phyloP scores from a whole-genome alignment of 371 early-diverging fungal genomes.

The Apophysomyces ossiformis region DNA sequence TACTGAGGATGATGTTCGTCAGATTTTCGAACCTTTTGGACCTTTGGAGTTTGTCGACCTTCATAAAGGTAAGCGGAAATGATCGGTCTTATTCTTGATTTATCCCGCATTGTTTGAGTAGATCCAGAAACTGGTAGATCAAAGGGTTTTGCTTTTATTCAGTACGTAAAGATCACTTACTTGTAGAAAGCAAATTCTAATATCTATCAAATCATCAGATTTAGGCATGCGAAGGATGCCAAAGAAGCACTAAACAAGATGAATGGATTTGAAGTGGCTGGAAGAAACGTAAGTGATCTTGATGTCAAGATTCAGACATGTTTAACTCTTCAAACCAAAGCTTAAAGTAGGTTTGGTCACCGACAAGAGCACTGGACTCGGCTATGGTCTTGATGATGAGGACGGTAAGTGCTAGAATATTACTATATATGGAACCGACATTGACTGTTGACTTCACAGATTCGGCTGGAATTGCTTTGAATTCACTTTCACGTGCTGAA shows the following conservation, averaged over 20 bases:
- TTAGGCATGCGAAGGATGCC: constrained; percentile 75
- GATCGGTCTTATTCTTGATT: constrained; percentile 3
- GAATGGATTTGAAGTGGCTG: constrained; percentile 86
- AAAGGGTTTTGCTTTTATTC: constrained; percentile 89
- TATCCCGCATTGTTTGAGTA: constrained; percentile 10
- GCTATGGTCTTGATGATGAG: constrained; percentile 57
- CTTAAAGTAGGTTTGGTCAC: constrained; percentile 84
- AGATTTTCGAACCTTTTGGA: constrained; percentile 90
- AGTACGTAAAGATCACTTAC: constrained; percentile 52
- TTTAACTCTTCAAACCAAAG: constrained; percentile 38
- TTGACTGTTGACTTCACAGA: constrained; percentile 38
- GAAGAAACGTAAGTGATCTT: constrained; percentile 59
- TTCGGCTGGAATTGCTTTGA: constrained; percentile 71
- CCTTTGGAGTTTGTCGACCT: constrained; percentile 83
- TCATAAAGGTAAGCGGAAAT: constrained; percentile 54
- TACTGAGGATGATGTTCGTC: constrained; percentile 83
- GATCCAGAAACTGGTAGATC: constrained; percentile 84
- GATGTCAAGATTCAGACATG: constrained; percentile 3
- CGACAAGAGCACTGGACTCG: constrained; percentile 57
- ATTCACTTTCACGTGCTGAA: constrained; percentile 78
- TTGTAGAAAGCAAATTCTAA: neutral
- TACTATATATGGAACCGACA: neutral
- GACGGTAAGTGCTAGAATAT: constrained; percentile 37
- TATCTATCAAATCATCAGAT: constrained; percentile 44
- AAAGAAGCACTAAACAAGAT: constrained; percentile 83